Conservation (phyloP, 176 grass and related monocot genomes). For the Dendrocalamus sinicus region DNA sequence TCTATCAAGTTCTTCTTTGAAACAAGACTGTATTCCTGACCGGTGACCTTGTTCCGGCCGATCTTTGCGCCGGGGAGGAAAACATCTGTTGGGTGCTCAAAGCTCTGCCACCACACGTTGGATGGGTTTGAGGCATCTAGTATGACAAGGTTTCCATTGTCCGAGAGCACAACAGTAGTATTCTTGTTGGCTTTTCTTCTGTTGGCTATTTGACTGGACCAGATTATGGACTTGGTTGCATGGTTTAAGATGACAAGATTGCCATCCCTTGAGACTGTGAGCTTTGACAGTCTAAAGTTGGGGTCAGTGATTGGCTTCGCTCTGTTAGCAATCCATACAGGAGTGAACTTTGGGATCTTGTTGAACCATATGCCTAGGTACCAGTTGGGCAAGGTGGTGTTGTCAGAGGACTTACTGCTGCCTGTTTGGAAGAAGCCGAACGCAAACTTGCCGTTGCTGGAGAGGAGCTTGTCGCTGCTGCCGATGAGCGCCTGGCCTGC, state of each 20-base stretch:
- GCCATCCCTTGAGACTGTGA: not conserved
- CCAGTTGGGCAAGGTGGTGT: conserved; percentile 19
- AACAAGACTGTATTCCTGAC: too few relatives aligned
- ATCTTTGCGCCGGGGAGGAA: too few relatives aligned
- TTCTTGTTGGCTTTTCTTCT: too few relatives aligned
- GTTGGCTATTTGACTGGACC: too few relatives aligned
- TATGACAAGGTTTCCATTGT: not conserved
- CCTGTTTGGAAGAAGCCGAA: conserved; percentile 49
- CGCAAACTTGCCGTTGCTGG: conserved; percentile 33
- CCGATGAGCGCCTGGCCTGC: not conserved
- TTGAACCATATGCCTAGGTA: conserved; percentile 58
- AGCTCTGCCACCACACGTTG: too few relatives aligned
- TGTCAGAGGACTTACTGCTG: conserved; percentile 24
- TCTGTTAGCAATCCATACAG: conserved; percentile 53
- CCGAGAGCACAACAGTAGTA: not conserved
- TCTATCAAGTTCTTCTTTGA: not conserved
- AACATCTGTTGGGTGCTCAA: too few relatives aligned
- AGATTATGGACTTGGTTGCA: too few relatives aligned
- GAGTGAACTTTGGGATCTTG: conserved; percentile 41
- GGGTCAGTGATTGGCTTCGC: conserved; percentile 8
- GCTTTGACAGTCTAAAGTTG: not conserved
- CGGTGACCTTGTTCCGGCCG: too few relatives aligned
- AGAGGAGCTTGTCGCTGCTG: conserved; percentile 41
- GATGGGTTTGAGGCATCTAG: too few relatives aligned
- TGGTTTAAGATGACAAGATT: too few relatives aligned